Conservation (phyloP, 768 basidiomycete species). For the Leccinum olivaceopallidum region DNA sequence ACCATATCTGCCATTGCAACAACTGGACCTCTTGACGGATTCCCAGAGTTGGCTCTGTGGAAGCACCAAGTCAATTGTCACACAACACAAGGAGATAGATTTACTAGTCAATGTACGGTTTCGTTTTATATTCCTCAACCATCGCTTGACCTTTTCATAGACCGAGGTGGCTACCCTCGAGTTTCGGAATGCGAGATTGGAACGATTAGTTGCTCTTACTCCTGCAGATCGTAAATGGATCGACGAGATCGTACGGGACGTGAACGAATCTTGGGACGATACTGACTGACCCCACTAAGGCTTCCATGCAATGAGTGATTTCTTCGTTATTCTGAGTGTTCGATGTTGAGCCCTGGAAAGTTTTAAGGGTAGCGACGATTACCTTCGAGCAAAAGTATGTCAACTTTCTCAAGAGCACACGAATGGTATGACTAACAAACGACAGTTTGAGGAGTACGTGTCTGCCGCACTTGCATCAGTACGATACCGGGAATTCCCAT, state of each 20-base stretch:
- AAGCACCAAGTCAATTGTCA: slow-evolving; percentile 95
- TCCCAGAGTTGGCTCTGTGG: slow-evolving; percentile 87
- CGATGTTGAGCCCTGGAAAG: slow-evolving; percentile 37
- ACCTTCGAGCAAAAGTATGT: slow-evolving; percentile 78
- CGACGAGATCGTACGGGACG: slow-evolving; percentile 88
- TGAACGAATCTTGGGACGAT: slow-evolving; percentile 78
- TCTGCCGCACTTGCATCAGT: slow-evolving; percentile 84
- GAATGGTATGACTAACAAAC: background rate
- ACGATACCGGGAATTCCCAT: slow-evolving; percentile 85
- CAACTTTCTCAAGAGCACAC: background rate
- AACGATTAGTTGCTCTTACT: slow-evolving; percentile 77
- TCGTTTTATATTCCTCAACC: background rate
- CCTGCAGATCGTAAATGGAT: slow-evolving; percentile 97
- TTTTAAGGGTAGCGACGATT: slow-evolving; percentile 97
- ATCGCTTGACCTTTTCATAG: slow-evolving; percentile 39
- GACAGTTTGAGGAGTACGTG: slow-evolving; percentile 89
- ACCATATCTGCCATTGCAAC: slow-evolving; percentile 94
- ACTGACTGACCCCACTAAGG: slow-evolving; percentile 56
- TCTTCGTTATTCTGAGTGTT: background rate
- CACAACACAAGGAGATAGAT: slow-evolving; percentile 91
- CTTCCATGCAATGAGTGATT: slow-evolving; percentile 62
- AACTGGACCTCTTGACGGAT: slow-evolving; percentile 82
- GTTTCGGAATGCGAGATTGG: slow-evolving; percentile 80
- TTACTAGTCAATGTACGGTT: slow-evolving; percentile 75
- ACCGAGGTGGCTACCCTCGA: slow-evolving; percentile 86